Base-by-base conservation (phyloP, 768 basidiomycete species). In the Russula sp. region DNA sequence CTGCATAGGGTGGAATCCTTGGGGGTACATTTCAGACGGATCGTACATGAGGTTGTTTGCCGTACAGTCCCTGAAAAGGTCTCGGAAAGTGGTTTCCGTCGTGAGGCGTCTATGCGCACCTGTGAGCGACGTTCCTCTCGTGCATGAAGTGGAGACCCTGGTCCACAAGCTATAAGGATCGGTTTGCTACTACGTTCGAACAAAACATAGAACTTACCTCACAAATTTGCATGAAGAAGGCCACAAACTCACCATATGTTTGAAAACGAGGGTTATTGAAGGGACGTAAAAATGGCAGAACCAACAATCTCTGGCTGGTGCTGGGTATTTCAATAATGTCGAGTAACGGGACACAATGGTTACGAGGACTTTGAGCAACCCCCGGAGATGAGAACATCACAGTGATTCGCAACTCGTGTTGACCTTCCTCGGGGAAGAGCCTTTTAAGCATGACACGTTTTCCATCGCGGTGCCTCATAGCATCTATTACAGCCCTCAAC, bases 111-210 rank as follows among this genome's bases (percentile, higher is more conserved):
- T 4, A 18, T 4, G n/a, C 64, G n/a, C 14, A 69, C 68, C 68
- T 53, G 51, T 70, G 70, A n/a, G 70, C 70, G 5, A 70, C 34
- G 27, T 65, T 60, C 31, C 57, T 54, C 20, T 67, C 49, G 50
- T 70, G 70, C 69, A 71, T 64, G 54, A 71, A 69, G 9, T 62
- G 66, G 32, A 71, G 54, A 16, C 70, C 70, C 69, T 70, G 42
- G 13, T 50, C 18, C 10, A 40, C n/a, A 5, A 9, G 0, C 16
- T n/a, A 54, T 60, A 16, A 57, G 35, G 31, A 40, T 34, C 10
- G 16, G 49, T 32, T 35, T 14, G 6, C 4, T 4, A 16, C n/a
- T n/a, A 11, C 8, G 42, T 8, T 40, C 11, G 13, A n/a, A 18
- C 18, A 35, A n/a, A 7, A 6, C 8, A 61, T 5, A 13, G 6